phyloP scores from a whole-genome alignment of 2,329 filamentous ascomycete genomes.

The Microdochium nivale region DNA sequence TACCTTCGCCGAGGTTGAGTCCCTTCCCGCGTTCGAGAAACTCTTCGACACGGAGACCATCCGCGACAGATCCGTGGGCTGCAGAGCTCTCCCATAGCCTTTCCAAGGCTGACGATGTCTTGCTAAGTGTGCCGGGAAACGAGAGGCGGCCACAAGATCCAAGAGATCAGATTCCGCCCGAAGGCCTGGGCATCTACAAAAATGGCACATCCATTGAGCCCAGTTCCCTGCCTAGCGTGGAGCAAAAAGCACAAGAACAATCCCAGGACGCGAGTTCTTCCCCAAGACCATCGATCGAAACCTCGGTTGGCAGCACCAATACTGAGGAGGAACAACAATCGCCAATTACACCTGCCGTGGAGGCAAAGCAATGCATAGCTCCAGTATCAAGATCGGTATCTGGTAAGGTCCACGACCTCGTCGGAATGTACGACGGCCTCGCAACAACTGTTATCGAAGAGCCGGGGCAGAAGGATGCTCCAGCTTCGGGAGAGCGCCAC shows the following conservation, averaged over 20 bases:
- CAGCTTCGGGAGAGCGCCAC: slow-evolving; percentile 2
- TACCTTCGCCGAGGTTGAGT: slow-evolving; percentile 23
- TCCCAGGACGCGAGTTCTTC: slow-evolving; percentile 5
- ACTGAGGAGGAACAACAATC: slow-evolving; percentile 27
- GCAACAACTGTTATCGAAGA: slow-evolving; percentile 19
- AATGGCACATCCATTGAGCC: background rate
- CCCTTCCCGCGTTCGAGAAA: slow-evolving; percentile 20
- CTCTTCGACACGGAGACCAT: slow-evolving; percentile 21
- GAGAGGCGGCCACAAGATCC: background rate
- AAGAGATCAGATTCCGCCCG: background rate
- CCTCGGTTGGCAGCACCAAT: slow-evolving; percentile 17
- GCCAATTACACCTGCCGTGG: slow-evolving; percentile 35
- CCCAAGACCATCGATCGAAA: slow-evolving; percentile 17
- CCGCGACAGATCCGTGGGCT: slow-evolving; percentile 34
- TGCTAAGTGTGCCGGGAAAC: slow-evolving; percentile 3
- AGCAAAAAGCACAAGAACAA: background rate
- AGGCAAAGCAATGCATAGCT: slow-evolving; percentile 19
- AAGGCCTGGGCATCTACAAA: background rate
- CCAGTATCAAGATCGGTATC: slow-evolving; percentile 22
- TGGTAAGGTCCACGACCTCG: slow-evolving; percentile 39
- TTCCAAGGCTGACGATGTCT: slow-evolving; percentile 5
- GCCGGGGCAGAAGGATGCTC: slow-evolving; percentile 6
- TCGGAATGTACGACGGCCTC: slow-evolving; percentile 41
- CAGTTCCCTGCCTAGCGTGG: background rate
- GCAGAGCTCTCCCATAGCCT: slow-evolving; percentile 18